A percentile compares a stretch with the other conserved stretches of the same genome.
phyloP scores from a whole-genome alignment of 1,284 basidiomycete genomes.

The Apiotrichum akiyoshidainum region DNA sequence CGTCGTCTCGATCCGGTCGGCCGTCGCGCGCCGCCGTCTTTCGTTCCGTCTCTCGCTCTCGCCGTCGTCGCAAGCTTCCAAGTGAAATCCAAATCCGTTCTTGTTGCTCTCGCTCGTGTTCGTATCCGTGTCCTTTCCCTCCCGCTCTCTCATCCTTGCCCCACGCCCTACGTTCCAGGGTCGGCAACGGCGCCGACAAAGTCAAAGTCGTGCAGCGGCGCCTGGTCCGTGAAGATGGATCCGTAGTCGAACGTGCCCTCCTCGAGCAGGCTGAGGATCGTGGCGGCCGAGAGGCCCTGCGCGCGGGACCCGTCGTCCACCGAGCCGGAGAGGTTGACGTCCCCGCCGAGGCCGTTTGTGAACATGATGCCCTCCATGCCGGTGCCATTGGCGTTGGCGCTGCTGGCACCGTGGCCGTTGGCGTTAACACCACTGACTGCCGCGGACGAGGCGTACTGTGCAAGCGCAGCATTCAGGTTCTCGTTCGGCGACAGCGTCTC shows the following conservation, averaged over 20 bases:
- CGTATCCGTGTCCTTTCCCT: too few relatives aligned
- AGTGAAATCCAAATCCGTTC: too few relatives aligned
- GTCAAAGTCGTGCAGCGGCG: slow-evolving; percentile 26
- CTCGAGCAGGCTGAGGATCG: slow-evolving; percentile 47
- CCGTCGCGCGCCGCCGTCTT: too few relatives aligned
- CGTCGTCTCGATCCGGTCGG: too few relatives aligned
- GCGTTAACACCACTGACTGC: neutral
- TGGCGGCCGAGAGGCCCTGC: slow-evolving; percentile 39
- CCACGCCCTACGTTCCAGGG: neutral
- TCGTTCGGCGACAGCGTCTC: slow-evolving; percentile 36
- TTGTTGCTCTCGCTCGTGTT: too few relatives aligned
- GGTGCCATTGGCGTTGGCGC: neutral
- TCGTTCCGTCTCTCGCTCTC: too few relatives aligned
- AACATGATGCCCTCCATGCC: slow-evolving; percentile 20
- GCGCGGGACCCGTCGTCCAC: neutral
- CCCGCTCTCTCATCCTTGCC: too few relatives aligned
- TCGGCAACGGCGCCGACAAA: slow-evolving; percentile 9
- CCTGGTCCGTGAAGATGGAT: slow-evolving; percentile 49
- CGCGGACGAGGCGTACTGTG: slow-evolving; percentile 8
- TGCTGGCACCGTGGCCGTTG: neutral
- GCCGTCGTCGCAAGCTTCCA: too few relatives aligned
- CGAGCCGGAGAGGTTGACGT: neutral
- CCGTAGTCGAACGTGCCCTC: slow-evolving; percentile 50
- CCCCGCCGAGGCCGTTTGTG: slow-evolving; percentile 7
- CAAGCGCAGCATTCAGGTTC: slow-evolving; percentile 16